Evolutionary conservation across 257 asterid species (phyloP), one percentile per base, ranked within the genome.

Genomic region (Rhazya stricta): DNA sequence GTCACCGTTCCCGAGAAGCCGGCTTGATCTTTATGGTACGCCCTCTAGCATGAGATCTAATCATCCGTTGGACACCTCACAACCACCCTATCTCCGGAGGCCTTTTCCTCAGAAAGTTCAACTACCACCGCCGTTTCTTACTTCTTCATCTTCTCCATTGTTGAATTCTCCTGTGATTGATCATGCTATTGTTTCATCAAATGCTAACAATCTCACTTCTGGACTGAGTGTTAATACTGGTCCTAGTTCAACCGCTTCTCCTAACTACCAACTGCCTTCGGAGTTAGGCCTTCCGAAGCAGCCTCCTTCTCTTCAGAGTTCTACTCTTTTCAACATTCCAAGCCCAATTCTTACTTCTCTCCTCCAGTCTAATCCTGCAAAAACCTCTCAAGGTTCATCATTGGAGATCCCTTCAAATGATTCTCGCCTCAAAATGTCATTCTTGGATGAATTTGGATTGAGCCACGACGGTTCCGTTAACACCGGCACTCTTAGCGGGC

Each of bases 31-130:
- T 29, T 84, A 82, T 74, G 86, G 83, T 67, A 32, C 79, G 61
- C 43, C 85, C 42, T 53, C 86, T 0, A 30, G 81, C 73, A 13
- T 86, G 34, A 86, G 88, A 81, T 81, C 88, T 81, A 81, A 73
- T 72, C 43, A 62, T 50, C 58, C 77, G 67, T 30, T 73, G 9
- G 84, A 81, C 73, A 61, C 84, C 62, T 41, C 78, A 18, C 81
- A 30, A 41, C 83, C 78, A 32, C 83, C 87, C 12, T 85, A 83
- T 74, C 86, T 87, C 69, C 85, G 83, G 23, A 85, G 94, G 11
- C 89, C 94, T 29, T 88, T 86, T 11, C 67, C 90, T 3, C 92
- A 87, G 43, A 90, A 88, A 73, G 39, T 73, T 48, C 95, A 81
- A 29, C 68, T 78, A 10, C 88, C 83, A 1, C 79, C 80, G 11